Evolutionary conservation across 2,329 filamentous ascomycete species (phyloP).

Genomic region (Thelonectria discophora): DNA sequence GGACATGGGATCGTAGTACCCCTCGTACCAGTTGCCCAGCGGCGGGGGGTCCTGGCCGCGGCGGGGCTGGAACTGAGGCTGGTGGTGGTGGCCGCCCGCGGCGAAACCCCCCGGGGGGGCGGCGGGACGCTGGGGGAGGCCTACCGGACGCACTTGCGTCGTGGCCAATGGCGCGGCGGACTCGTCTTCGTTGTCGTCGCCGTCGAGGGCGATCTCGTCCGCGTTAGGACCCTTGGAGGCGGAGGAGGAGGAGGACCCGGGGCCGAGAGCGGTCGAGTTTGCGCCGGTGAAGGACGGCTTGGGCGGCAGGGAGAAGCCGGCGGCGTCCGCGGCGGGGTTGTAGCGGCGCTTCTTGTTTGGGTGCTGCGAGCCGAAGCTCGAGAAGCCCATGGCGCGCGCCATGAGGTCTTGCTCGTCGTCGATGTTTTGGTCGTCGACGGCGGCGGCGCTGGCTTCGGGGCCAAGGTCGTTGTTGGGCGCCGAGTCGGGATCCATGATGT

Average conservation of each 20-base stretch:
- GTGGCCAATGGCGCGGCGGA: conserved; percentile 24
- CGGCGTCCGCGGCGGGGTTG: conserved; percentile 63
- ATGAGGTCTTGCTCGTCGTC: conserved; percentile 60
- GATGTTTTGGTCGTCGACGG: conserved; percentile 33
- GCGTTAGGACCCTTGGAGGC: conserved; percentile 44
- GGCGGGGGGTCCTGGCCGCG: conserved; percentile 26
- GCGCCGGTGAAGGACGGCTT: conserved; percentile 43
- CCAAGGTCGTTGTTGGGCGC: conserved; percentile 1
- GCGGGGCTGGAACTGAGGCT: conserved; percentile 12
- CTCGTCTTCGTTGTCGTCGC: conserved; percentile 43
- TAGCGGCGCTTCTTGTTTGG: conserved; percentile 73
- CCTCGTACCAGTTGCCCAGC: conserved; percentile 64
- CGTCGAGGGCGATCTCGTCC: conserved; percentile 58
- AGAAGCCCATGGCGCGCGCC: conserved; percentile 77
- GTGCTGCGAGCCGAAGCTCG: conserved; percentile 69
- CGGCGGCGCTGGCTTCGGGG: conserved; percentile 16
- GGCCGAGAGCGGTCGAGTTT: conserved; percentile 51
- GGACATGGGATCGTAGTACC: conserved; percentile 74
- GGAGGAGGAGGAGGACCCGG: conserved; percentile 18
- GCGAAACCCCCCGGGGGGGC: conserved; percentile 11
- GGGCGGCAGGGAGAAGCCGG: conserved; percentile 40
- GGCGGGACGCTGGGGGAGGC: conserved; percentile 47
- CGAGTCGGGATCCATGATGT: conserved; percentile 19
- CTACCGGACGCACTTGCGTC: conserved; percentile 46
- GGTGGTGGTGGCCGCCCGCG: conserved; percentile 20